Evolutionary conservation across 495 filamentous ascomycete species (phyloP).

Genomic region (Articulospora tetracladia): DNA sequence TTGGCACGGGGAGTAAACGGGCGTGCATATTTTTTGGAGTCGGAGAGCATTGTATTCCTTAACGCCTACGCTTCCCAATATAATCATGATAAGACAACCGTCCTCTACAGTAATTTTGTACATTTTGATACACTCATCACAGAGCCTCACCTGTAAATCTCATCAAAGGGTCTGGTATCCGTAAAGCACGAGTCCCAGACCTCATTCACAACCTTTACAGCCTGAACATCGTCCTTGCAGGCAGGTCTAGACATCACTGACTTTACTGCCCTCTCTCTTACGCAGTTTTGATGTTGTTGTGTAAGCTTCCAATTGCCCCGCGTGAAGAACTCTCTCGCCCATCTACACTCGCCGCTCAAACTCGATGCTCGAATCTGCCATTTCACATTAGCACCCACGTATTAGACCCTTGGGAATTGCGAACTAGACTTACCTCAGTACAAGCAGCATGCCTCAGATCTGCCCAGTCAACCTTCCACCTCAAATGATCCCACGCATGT

Average conservation of each 20-base stretch:
- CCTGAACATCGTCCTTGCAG: slow-evolving; percentile 84
- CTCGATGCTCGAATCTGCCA: slow-evolving; percentile 83
- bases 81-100: slow-evolving; percentile 2
- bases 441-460: slow-evolving; percentile 87
- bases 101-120: slow-evolving; percentile 1
- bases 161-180: slow-evolving; percentile 93
- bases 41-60: slow-evolving; percentile 23
- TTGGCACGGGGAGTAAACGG: slow-evolving; percentile 9
- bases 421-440: slow-evolving; percentile 65
- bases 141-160: slow-evolving; percentile 75
- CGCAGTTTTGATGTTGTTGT: slow-evolving; percentile 90
- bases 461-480: slow-evolving; percentile 82
- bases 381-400: slow-evolving; percentile 16
- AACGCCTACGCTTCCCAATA: slow-evolving; percentile 25
- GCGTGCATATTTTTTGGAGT: slow-evolving; percentile 22
- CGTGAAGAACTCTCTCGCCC: slow-evolving; percentile 79
- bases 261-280: slow-evolving; percentile 70
- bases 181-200: slow-evolving; percentile 96
- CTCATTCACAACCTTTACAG: slow-evolving; percentile 83
- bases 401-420: neutral
- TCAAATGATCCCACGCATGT: slow-evolving; percentile 89
- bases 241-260: slow-evolving; percentile 70
- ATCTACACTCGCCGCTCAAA: slow-evolving; percentile 90
- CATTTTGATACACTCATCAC: slow-evolving; percentile 16
- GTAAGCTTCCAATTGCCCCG: slow-evolving; percentile 82